phyloP scores from a whole-genome alignment of 139 green algal species.

The Dunaliella sp. region DNA sequence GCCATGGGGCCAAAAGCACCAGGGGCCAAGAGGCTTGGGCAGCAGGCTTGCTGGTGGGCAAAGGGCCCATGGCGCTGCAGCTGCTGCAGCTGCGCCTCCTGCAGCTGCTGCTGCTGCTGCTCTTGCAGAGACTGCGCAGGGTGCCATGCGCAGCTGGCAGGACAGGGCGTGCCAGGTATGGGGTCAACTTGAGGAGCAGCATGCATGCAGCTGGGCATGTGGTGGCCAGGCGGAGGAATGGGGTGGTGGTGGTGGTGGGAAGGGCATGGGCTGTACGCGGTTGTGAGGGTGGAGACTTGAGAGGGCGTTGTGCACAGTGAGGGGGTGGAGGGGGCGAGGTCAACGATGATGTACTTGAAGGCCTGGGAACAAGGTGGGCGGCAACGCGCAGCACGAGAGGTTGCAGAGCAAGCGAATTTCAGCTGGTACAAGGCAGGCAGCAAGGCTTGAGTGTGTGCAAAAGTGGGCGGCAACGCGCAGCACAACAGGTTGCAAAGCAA shows the following conservation, averaged over 20 bases:
- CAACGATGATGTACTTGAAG: slow-evolving; percentile 14
- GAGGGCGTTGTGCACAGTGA: background rate
- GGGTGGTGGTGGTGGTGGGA: no score
- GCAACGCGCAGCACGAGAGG: no score
- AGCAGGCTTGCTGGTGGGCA: background rate
- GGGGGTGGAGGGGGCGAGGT: background rate
- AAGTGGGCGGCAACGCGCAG: no score
- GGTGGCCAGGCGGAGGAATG: no score
- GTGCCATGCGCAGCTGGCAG: background rate
- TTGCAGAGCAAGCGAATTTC: no score
- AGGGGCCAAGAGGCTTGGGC: background rate
- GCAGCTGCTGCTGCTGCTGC: background rate
- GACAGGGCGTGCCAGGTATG: background rate
- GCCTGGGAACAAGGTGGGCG: no score
- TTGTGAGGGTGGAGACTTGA: background rate
- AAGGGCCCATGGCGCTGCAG: background rate
- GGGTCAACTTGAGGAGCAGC: no score
- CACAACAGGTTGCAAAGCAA: no score
- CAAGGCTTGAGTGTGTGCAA: no score
- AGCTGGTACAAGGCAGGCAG: no score
- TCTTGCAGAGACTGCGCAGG: background rate
- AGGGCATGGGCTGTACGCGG: background rate
- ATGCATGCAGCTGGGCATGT: no score
- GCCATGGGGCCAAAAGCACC: background rate
- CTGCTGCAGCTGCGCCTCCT: background rate